These are phyloP conservation scores for Camellia oleifera DNA, from an alignment of 179 eudicot species.

Conservation along the genomic window DNA sequence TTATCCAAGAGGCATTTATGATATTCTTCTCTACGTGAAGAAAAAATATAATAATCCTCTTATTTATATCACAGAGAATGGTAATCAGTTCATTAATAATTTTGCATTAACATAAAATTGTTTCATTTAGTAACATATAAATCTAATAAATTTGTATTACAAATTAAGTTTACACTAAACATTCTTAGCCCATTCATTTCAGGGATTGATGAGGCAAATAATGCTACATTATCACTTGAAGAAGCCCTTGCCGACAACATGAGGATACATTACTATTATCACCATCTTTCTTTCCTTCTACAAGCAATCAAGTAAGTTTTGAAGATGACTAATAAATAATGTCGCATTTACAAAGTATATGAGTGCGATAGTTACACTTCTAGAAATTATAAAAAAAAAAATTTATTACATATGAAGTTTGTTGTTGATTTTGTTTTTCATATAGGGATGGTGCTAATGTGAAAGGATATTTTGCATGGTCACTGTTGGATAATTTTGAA, in stretches of 20 bases:
- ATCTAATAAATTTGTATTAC: not conserved
- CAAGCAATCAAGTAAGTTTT: too few species aligned
- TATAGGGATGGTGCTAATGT: conserved; percentile 13
- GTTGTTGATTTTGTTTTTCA: not conserved
- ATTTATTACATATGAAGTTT: conserved; percentile 1
- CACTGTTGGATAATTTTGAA: conserved; percentile 24
- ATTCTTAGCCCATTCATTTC: not conserved
- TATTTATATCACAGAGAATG: conserved; percentile 5
- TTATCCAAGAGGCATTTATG: too few species aligned
- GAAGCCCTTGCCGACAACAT: not conserved
- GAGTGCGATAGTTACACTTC: too few species aligned
- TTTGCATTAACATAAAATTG: not conserved
- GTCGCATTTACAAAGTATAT: too few species aligned
- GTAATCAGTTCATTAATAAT: not conserved
- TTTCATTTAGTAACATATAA: not conserved
- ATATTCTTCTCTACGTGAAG: too few species aligned
- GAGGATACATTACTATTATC: conserved; percentile 10
- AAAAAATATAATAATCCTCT: too few species aligned
- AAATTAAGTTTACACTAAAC: not conserved
- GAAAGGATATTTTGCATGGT: too few species aligned
- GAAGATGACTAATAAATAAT: too few species aligned
- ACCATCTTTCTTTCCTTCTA: not conserved
- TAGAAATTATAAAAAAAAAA: too few species aligned
- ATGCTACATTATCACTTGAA: too few species aligned
- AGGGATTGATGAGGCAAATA: conserved; percentile 1